These are phyloP conservation scores for Brettanomyces anomalus DNA, from an alignment of 805 yeast species.

Conservation along the genomic window DNA sequence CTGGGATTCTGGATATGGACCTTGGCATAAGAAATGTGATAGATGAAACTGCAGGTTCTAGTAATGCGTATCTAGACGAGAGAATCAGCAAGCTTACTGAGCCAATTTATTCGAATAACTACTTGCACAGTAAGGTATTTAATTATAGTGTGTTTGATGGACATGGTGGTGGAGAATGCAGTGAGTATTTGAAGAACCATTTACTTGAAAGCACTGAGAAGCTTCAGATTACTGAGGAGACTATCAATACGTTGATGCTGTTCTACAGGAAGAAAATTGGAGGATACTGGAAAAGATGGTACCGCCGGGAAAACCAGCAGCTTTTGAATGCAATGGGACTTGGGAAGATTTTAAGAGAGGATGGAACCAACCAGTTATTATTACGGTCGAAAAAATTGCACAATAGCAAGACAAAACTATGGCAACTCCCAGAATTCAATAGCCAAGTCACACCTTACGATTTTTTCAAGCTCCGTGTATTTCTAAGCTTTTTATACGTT, in stretches of 20 bases:
- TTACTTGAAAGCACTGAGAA: slow-evolving; percentile 47
- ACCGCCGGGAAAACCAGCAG: slow-evolving; percentile 29
- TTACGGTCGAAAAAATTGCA: slow-evolving; percentile 1
- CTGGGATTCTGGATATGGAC: slow-evolving; percentile 31
- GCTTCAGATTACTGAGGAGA: slow-evolving; percentile 26
- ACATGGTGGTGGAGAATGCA: slow-evolving; percentile 82
- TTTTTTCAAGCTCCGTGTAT: slow-evolving; percentile 52
- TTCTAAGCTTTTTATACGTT: slow-evolving; percentile 53
- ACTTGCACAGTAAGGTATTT: slow-evolving; percentile 34
- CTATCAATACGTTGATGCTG: slow-evolving; percentile 34
- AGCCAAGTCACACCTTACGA: slow-evolving; percentile 28
- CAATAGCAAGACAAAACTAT: slow-evolving; percentile 3
- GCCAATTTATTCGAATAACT: slow-evolving; percentile 11
- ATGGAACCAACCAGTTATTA: slow-evolving; percentile 5
- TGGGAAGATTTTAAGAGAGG: slow-evolving; percentile 4
- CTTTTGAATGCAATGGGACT: slow-evolving; percentile 15
- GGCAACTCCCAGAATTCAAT: slow-evolving; percentile 3
- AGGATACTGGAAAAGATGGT: slow-evolving; percentile 82
- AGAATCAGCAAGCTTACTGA: slow-evolving; percentile 11
- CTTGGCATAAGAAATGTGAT: slow-evolving; percentile 7
- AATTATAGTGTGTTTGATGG: slow-evolving; percentile 83
- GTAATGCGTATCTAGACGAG: slow-evolving; percentile 6
- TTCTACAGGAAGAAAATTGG: slow-evolving; percentile 56
- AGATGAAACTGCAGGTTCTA: background rate
- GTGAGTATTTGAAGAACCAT: slow-evolving; percentile 46